Evolutionary conservation across 371 early-diverging fungal genomes (phyloP).

Genomic region (Saksenaea oblongispora): DNA sequence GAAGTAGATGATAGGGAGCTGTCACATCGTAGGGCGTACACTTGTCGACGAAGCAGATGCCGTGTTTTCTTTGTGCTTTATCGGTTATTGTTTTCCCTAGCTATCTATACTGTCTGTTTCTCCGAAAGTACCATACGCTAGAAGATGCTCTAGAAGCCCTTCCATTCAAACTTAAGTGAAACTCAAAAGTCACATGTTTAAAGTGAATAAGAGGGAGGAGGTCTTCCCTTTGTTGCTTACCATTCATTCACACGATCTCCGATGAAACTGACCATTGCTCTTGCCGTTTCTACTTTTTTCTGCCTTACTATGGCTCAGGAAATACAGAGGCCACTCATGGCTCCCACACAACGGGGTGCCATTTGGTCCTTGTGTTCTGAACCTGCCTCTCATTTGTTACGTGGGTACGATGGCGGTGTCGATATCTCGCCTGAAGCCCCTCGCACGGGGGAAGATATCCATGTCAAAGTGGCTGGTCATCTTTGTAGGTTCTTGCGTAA

Average conservation of each 20-base stretch:
- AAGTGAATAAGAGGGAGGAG: background rate
- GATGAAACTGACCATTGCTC: background rate
- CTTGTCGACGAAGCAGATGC: too few relatives aligned
- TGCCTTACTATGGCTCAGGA: constrained; percentile 1
- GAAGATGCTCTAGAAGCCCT: too few relatives aligned
- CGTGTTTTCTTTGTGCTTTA: too few relatives aligned
- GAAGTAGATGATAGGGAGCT: too few relatives aligned
- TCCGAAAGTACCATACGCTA: too few relatives aligned
- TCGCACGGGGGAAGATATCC: constrained; percentile 38
- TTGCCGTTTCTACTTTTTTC: background rate
- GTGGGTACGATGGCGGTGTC: constrained; percentile 43
- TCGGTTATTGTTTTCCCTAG: too few relatives aligned
- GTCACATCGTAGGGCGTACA: too few relatives aligned
- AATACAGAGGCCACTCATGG: constrained; percentile 24
- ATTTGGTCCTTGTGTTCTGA: constrained; percentile 47
- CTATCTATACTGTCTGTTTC: too few relatives aligned
- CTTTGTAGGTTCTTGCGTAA: constrained; percentile 22
- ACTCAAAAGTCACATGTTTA: background rate
- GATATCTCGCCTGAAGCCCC: constrained; percentile 39
- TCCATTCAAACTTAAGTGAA: too few relatives aligned
- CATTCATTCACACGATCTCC: background rate
- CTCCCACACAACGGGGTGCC: constrained; percentile 40
- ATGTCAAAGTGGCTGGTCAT: constrained; percentile 44
- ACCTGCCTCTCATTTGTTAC: constrained; percentile 33
- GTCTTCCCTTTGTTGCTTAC: background rate